phyloP scores from a whole-genome alignment of 768 basidiomycete species.

The Suillus americanus region DNA sequence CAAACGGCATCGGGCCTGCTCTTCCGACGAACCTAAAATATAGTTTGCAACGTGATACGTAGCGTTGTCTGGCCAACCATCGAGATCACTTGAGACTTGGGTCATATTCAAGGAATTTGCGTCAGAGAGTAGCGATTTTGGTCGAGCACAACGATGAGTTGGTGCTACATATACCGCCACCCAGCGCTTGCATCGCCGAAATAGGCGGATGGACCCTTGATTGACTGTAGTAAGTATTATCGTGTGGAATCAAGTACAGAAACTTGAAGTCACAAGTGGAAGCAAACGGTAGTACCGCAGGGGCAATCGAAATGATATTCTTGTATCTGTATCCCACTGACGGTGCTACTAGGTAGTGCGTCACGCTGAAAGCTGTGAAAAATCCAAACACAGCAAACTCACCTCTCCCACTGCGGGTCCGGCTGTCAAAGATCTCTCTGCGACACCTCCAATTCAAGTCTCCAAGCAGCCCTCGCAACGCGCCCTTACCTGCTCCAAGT shows the following conservation, averaged over 20 bases:
- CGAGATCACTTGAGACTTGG: neutral
- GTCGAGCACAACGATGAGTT: neutral
- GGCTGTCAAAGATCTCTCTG: no score
- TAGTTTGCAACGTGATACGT: neutral
- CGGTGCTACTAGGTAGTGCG: neutral
- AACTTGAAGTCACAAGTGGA: neutral
- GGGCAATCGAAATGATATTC: neutral
- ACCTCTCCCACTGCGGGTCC: no score
- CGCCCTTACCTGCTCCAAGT: no score
- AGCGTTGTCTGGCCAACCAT: neutral
- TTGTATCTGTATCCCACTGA: neutral
- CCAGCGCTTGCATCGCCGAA: neutral
- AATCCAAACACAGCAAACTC: no score
- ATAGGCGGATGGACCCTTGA: neutral
- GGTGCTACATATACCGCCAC: neutral
- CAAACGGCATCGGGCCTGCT: neutral
- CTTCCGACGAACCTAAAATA: neutral
- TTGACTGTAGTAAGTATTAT: neutral
- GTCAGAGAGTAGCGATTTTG: neutral
- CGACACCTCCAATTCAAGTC: no score
- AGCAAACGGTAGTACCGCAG: neutral
- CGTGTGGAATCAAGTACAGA: neutral
- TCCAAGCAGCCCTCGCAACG: no score
- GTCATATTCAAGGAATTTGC: neutral
- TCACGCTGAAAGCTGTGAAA: neutral